Evolutionary conservation across 768 basidiomycete genomes (phyloP), one percentile per base, ranked within the genome.

Genomic region (Mycena polygramma): DNA sequence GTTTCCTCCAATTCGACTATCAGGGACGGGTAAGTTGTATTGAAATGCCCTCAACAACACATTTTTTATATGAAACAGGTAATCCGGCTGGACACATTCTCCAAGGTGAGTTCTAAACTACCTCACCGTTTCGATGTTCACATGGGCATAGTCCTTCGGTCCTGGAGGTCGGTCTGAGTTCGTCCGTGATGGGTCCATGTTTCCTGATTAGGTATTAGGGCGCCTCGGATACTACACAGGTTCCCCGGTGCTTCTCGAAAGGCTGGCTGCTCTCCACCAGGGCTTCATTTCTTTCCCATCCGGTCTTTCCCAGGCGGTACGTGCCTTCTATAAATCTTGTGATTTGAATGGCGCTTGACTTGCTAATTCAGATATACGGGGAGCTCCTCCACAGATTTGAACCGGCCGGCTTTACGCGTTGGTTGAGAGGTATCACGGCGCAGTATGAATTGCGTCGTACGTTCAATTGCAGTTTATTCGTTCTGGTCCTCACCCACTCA

Each of bases 71-170:
- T 6, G 3, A 30, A 30, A 30, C 30, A 30, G 30, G 30, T 30
- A 66, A 86, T 92, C 66, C 88, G 91, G 5, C 78, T 92, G 43
- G 91, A 91, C 74, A 88, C 87, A 0, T 89, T 90, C 77, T 86
- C 85, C 57, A 89, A 89, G 85, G 86, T 83, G 20, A 24, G 73
- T 19, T 30, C 35, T 26, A 15, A 15, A 35, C 19, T 13, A 26
- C 9, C 5, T 26, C 11, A 0, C 1, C 4, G n/a, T 7, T 26
- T 17, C 24, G 57, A 15, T 36, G 37, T 36, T 54, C 20, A 59
- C n/a, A 4, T 41, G 3, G 30, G 3, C 3, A 30, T 22, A 63
- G 61, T 52, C 58, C 22, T 22, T 73, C 17, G 72, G 72, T n/a
- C 72, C 72, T 15, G 72, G 72, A 49, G 72, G 70, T 66, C 20